Base-by-base conservation (phyloP, 2,329 filamentous ascomycete species). In the Pyricularia grisea region DNA sequence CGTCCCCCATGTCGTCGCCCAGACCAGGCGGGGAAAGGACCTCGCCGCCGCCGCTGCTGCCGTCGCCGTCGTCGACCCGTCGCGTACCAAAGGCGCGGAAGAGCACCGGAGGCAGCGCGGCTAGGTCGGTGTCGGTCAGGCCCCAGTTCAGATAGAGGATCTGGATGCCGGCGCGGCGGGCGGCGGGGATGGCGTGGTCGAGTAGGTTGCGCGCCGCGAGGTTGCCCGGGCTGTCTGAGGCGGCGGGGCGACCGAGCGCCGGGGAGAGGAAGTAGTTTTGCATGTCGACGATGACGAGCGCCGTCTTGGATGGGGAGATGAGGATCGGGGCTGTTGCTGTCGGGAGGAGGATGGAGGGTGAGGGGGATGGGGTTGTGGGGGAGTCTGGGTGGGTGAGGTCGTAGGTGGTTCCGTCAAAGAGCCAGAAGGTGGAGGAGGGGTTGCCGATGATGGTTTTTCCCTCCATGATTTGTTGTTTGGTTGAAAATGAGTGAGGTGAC, bases 121-220 rank as follows among this genome's bases (percentile, higher is more conserved):
- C 73, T 17, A 88, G 73, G 72, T 88, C 85, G 23, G 76, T 72
- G n/a, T 85, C 81, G 0, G 79, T 84, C 55, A 88, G 77, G 2
- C 85, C 85, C 86, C 85, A 88, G 72, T 85, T 87, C 63, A 86
- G 77, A 83, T 84, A 86, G 25, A 86, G 75, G 25, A 86, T 72
- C 73, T 78, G 73, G 66, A 65, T 65, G 23, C 61, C 61, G 61
- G 61, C 61, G 27, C 31, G 27, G 27, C 25, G 27, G 70, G 68
- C 20, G 65, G 69, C 69, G 65, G 70, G 71, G 66, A 55, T 55
- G 31, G 65, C 30, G 27, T 69, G 61, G 28, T 55, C n/a, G 68
- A 33, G 10, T 1, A 65, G 61, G 61, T 3, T 28, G 25, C 27
- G 27, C 25, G 17, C 11, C 27, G 25, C 61, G 10, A 77, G 66